These are phyloP conservation scores for Canavalia gladiata DNA, from an alignment of 306 rosid genomes.

Conservation along the genomic window DNA sequence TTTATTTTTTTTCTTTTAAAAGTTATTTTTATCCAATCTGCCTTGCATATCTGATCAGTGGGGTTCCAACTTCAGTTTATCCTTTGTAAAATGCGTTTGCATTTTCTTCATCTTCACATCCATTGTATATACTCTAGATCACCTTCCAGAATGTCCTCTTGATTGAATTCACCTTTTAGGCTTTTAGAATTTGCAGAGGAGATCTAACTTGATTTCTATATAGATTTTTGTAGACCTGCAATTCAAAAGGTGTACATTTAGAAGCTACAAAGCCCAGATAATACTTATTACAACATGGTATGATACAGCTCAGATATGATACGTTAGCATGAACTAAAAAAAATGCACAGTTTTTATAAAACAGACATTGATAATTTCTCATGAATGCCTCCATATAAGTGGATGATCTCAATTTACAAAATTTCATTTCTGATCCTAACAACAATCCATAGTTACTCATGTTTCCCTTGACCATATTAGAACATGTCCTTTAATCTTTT, in stretches of 20 bases:
- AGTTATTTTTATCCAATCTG: neutral
- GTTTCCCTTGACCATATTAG: neutral
- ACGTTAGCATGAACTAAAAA: neutral
- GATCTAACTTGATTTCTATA: neutral
- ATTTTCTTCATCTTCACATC: slow-evolving; percentile 1
- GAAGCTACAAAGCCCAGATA: neutral
- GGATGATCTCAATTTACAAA: neutral
- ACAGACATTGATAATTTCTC: neutral
- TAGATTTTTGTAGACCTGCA: neutral
- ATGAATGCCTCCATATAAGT: neutral
- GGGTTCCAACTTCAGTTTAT: neutral
- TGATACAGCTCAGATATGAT: neutral
- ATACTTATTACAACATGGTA: neutral
- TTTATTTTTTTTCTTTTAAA: neutral
- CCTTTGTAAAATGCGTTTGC: neutral
- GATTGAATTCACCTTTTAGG: neutral
- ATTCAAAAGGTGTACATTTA: neutral
- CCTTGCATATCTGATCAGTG: neutral
- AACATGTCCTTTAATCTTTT: neutral
- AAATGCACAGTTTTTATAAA: neutral
- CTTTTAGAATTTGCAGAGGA: neutral
- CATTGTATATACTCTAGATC: neutral
- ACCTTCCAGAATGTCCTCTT: neutral
- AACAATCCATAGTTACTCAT: neutral
- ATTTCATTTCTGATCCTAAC: neutral